Conservation (phyloP, 768 basidiomycete species). For the Trametes cingulata region DNA sequence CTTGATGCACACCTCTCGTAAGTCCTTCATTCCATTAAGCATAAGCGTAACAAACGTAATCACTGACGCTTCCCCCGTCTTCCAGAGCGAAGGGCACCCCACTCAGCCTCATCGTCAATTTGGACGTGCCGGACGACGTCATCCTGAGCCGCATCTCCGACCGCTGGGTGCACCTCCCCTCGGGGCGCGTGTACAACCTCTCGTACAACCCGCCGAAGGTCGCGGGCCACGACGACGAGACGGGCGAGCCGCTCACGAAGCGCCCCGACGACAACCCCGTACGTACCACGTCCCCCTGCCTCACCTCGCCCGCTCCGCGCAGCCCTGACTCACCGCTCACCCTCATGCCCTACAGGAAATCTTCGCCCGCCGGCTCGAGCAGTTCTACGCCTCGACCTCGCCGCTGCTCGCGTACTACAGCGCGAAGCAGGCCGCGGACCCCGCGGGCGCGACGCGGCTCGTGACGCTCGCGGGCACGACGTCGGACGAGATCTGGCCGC, state of each 20-base stretch:
- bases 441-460: conserved; percentile 46
- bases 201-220: conserved; percentile 84
- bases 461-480: conserved; percentile 69
- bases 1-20: conserved; percentile 77
- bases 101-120: conserved; percentile 79
- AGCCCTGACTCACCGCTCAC: not conserved
- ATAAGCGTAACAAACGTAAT: not conserved
- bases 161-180: conserved; percentile 86
- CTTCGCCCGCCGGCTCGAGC: conserved; percentile 71
- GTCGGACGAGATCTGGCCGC: conserved; percentile 90
- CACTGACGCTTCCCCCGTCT: not conserved
- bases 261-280: conserved; percentile 91
- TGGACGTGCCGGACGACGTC: conserved; percentile 86
- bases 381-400: conserved; percentile 79
- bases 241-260: conserved; percentile 85
- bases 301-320: not conserved
- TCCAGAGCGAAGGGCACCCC: conserved; percentile 64
- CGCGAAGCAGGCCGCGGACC: conserved; percentile 34
- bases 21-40: conserved; percentile 23
- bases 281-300: conserved; percentile 34
- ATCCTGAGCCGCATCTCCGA: conserved; percentile 87
- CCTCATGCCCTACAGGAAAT: conserved; percentile 53
- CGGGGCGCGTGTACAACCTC: conserved; percentile 88
- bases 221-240: conserved; percentile 79
- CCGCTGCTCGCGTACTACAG: conserved; percentile 78